Conservation (phyloP, 176 grass and related monocot genomes). For the Metroxylon sagu region DNA sequence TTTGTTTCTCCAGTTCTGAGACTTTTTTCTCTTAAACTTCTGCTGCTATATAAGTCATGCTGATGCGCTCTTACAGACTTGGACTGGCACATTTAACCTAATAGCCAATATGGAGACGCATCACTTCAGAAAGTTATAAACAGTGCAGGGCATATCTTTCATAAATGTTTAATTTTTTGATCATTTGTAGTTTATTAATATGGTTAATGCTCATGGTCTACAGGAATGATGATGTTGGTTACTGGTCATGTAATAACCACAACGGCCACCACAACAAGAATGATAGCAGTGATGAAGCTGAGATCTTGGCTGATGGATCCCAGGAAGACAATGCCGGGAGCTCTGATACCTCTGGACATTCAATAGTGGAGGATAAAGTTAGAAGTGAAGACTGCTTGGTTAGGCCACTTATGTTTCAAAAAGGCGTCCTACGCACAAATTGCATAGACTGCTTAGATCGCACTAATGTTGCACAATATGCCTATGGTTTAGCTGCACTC, state of each 20-base stretch:
- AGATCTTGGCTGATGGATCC: conserved; percentile 40
- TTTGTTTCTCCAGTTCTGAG: too few species aligned
- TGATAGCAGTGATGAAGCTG: conserved; percentile 29
- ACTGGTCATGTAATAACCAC: background rate
- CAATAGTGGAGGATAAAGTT: conserved; percentile 39
- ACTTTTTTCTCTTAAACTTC: too few species aligned
- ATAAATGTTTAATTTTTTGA: too few species aligned
- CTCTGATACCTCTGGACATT: conserved; percentile 52
- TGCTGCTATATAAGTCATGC: too few species aligned
- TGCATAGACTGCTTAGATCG: conserved; percentile 97
- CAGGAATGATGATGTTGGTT: conserved; percentile 1
- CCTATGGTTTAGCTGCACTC: conserved; percentile 82
- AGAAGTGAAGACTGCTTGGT: conserved; percentile 25
- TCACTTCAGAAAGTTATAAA: too few species aligned
- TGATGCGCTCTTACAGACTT: too few species aligned
- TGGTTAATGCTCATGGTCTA: background rate
- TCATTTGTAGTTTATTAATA: too few species aligned
- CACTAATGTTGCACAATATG: conserved; percentile 95
- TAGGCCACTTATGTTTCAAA: conserved; percentile 61
- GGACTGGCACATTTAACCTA: too few species aligned
- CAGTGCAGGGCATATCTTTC: too few species aligned
- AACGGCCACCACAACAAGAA: conserved; percentile 25
- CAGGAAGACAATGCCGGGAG: conserved; percentile 63
- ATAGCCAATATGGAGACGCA: too few species aligned
- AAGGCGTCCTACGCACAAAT: conserved; percentile 76